Conservation (phyloP, 1,139 yeast species). For the Meyerozyma elateridarum region DNA sequence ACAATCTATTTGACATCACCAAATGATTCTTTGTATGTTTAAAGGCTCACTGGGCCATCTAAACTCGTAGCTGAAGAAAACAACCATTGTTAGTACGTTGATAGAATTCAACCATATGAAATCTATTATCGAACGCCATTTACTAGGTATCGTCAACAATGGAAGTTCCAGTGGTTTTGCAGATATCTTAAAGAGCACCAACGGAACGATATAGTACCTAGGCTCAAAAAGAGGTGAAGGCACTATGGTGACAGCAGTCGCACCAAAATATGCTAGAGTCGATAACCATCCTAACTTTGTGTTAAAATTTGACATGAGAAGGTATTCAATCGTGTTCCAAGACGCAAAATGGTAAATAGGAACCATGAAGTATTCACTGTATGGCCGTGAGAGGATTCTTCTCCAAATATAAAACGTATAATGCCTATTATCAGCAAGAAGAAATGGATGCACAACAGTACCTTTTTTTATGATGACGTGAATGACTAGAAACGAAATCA, state of each 20-base stretch:
- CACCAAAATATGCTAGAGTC: constrained; percentile 43
- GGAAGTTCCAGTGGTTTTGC: constrained; percentile 32
- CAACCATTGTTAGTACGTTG: constrained; percentile 45
- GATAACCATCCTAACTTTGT: constrained; percentile 22
- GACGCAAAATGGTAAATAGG: constrained; percentile 72
- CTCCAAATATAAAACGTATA: constrained; percentile 83
- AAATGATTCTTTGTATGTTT: constrained; percentile 71
- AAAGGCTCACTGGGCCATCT: constrained; percentile 61
- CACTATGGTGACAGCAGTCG: constrained; percentile 57
- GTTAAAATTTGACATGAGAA: constrained; percentile 16
- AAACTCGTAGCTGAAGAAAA: constrained; percentile 63
- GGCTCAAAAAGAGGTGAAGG: constrained; percentile 95
- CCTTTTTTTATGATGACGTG: constrained; percentile 48
- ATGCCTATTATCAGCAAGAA: constrained; percentile 92
- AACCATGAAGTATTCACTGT: constrained; percentile 42
- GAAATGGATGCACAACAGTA: constrained; percentile 82
- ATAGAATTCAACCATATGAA: constrained; percentile 55
- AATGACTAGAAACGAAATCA: constrained; percentile 28
- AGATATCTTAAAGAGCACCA: constrained; percentile 65
- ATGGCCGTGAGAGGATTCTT: constrained; percentile 44
- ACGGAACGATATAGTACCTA: constrained; percentile 83
- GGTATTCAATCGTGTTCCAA: constrained; percentile 35
- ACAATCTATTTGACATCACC: constrained; percentile 43
- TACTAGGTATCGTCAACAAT: constrained; percentile 16
- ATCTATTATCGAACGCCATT: constrained; percentile 48